These are phyloP conservation scores for Chaetomium sp. DNA, from an alignment of 2,329 filamentous ascomycete species.

Conservation along the genomic window DNA sequence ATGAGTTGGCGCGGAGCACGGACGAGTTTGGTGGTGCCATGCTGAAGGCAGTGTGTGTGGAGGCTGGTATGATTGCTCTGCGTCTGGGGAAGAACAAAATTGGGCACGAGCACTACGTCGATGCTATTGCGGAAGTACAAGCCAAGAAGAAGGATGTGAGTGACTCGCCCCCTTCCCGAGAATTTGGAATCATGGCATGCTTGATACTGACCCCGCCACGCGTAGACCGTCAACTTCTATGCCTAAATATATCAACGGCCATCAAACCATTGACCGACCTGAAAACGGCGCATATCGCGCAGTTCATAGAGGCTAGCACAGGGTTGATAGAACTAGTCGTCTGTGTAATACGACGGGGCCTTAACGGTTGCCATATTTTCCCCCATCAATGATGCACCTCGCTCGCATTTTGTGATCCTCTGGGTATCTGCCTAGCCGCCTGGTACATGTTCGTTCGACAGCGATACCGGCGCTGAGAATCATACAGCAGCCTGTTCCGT, in stretches of 20 bases:
- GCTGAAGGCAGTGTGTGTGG: constrained; percentile 96
- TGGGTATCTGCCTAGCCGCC: too few relatives aligned
- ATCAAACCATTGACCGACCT: not conserved
- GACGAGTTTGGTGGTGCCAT: constrained; percentile 98
- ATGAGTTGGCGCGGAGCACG: constrained; percentile 88
- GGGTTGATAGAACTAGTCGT: constrained; percentile 15
- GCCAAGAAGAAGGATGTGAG: constrained; percentile 87
- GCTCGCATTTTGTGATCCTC: too few relatives aligned
- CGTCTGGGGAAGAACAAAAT: constrained; percentile 94
- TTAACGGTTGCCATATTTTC: constrained; percentile 1
- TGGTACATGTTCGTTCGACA: too few relatives aligned
- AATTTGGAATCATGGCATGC: not conserved
- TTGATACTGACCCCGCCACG: constrained; percentile 4
- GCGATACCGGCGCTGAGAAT: too few relatives aligned
- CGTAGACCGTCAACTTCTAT: constrained; percentile 33
- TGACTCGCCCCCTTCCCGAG: constrained; percentile 16
- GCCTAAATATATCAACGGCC: constrained; percentile 26
- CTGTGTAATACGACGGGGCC: constrained; percentile 17
- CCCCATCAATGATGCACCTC: too few relatives aligned
- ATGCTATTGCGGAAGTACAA: constrained; percentile 94
- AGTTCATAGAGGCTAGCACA: constrained; percentile 12
- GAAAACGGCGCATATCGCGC: not conserved
- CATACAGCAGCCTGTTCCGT: too few relatives aligned
- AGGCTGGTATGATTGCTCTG: constrained; percentile 98
- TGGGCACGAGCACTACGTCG: constrained; percentile 95